Conservation (phyloP, 164 flowering plant genomes). For the Liquidambar formosana region DNA sequence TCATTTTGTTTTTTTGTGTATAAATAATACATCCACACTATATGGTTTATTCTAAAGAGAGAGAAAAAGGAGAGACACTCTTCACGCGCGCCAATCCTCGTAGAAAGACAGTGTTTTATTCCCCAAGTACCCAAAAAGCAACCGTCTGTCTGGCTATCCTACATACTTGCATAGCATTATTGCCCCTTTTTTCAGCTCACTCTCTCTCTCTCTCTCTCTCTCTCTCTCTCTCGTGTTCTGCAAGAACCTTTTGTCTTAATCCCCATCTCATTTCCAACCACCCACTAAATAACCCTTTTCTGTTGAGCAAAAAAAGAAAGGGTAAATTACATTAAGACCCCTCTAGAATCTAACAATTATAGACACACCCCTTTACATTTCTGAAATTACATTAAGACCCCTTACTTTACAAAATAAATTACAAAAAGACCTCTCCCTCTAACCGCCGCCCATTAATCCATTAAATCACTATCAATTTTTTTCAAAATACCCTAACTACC, state of each 20-base stretch:
- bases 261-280: conserved; percentile 1
- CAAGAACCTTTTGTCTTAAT: conserved; percentile 30
- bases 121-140: conserved; percentile 65
- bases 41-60: conserved; percentile 3
- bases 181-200: conserved; percentile 33
- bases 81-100: conserved; percentile 57
- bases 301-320: too few species aligned
- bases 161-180: conserved; percentile 45
- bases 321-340: too few species aligned
- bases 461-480: too few species aligned
- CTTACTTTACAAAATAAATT: too few species aligned
- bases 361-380: too few species aligned
- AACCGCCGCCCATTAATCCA: too few species aligned
- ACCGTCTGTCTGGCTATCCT: conserved; percentile 60
- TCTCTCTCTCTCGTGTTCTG: conserved; percentile 18
- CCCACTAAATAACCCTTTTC: background rate
- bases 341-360: too few species aligned
- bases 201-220: conserved; percentile 23
- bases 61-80: conserved; percentile 3
- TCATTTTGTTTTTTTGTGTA: conserved; percentile 22
- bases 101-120: conserved; percentile 45
- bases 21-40: background rate
- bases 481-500: too few species aligned
- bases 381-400: too few species aligned
- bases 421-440: too few species aligned